Conservation (phyloP, 768 basidiomycete genomes). For the Suillus alpinus region DNA sequence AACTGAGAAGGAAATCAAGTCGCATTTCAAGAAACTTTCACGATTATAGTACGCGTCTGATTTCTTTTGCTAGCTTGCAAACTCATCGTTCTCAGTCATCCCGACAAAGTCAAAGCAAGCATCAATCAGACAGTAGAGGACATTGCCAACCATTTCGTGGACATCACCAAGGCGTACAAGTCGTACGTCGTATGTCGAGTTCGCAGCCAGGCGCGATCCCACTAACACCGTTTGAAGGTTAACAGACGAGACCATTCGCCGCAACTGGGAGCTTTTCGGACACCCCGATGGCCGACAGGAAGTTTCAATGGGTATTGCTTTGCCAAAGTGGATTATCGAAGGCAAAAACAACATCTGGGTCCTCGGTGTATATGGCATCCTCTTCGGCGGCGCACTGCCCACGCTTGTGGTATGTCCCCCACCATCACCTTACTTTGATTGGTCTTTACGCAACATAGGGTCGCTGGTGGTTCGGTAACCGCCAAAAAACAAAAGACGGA, state of each 20-base stretch:
- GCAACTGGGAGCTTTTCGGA: slow-evolving; percentile 85
- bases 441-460: slow-evolving; percentile 42
- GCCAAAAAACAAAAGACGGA: slow-evolving; percentile 89
- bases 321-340: slow-evolving; percentile 92
- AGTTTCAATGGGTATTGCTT: slow-evolving; percentile 89
- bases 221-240: slow-evolving; percentile 44
- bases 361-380: slow-evolving; percentile 77
- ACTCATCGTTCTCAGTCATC: slow-evolving; percentile 60
- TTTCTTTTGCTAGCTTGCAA: background rate
- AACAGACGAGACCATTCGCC: slow-evolving; percentile 88
- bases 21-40: slow-evolving; percentile 91
- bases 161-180: slow-evolving; percentile 98
- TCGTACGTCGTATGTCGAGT: slow-evolving; percentile 46
- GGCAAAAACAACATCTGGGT: slow-evolving; percentile 91
- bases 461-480: slow-evolving; percentile 96
- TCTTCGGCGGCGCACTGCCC: slow-evolving; percentile 88
- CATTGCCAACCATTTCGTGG: slow-evolving; percentile 83
- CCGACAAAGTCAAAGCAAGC: slow-evolving; percentile 88
- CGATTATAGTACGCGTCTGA: slow-evolving; percentile 63
- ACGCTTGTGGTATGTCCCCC: slow-evolving; percentile 61
- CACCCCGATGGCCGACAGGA: slow-evolving; percentile 98
- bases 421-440: background rate
- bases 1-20: slow-evolving; percentile 90
- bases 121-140: slow-evolving; percentile 83
- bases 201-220: background rate